Evolutionary conservation across 768 basidiomycete species (phyloP).

Genomic region (Russula emetica): DNA sequence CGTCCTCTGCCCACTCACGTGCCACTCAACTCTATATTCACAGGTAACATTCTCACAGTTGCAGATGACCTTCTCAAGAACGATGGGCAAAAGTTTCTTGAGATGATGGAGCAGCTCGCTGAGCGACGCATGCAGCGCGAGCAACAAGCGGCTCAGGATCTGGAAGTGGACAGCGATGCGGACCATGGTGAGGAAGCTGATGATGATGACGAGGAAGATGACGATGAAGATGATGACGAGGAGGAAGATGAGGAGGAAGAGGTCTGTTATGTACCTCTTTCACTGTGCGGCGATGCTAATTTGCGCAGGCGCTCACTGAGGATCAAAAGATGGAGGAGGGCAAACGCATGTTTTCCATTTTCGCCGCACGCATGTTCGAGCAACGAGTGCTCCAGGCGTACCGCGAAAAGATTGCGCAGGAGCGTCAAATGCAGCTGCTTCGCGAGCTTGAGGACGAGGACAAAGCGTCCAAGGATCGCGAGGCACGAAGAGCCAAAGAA

Average conservation of each 20-base stretch:
- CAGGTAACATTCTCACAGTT: conserved; percentile 94
- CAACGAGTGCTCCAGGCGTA: conserved; percentile 96
- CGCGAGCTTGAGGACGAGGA: conserved; percentile 96
- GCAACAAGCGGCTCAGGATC: conserved; percentile 52
- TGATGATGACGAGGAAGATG: conserved; percentile 49
- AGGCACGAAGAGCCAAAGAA: conserved; percentile 87
- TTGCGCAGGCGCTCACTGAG: conserved; percentile 72
- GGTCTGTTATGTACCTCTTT: conserved; percentile 13
- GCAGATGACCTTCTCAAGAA: conserved; percentile 98
- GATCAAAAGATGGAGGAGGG: conserved; percentile 99
- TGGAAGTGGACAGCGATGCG: conserved; percentile 46
- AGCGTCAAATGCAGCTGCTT: conserved; percentile 87
- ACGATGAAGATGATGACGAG: conserved; percentile 48
- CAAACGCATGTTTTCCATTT: conserved; percentile 99
- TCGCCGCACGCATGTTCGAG: conserved; percentile 99
- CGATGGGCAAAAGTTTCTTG: conserved; percentile 97
- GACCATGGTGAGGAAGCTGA: conserved; percentile 49
- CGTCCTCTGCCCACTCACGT: conserved; percentile 23
- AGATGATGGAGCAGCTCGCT: conserved; percentile 99
- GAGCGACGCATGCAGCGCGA: conserved; percentile 91
- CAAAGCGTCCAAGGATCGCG: conserved; percentile 76
- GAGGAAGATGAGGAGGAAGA: conserved; percentile 49
- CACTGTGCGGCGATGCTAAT: conserved; percentile 22
- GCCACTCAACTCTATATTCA: conserved; percentile 41
- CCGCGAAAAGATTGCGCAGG: conserved; percentile 94